Percentiles rank a stretch among this genome's conserved stretches.
These are phyloP conservation scores for Globisporangium radiosum DNA, from an alignment of 352 stramenopile species.

Conservation along the genomic window DNA sequence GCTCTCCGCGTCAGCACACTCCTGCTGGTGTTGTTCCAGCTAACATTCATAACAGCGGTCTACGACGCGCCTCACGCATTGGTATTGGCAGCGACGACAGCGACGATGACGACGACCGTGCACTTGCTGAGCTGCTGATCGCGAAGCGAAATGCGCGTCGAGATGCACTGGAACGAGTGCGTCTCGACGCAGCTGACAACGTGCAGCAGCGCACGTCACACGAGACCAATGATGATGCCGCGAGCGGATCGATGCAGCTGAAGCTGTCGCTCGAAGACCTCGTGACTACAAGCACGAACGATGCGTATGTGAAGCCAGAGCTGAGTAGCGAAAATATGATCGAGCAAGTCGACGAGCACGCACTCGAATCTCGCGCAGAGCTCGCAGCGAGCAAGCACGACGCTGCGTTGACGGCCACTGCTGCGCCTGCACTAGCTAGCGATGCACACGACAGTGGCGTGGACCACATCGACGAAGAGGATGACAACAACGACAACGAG, in stretches of 20 bases:
- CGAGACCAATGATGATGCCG: not conserved
- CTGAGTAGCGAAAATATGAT: not conserved
- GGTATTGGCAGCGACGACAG: not conserved
- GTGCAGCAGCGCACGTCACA: not conserved
- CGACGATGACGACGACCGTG: not conserved
- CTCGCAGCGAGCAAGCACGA: not conserved
- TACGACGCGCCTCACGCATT: not conserved
- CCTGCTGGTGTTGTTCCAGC: too few relatives aligned
- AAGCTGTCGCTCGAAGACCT: constrained; percentile 2
- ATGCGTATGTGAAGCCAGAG: not conserved
- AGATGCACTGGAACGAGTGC: not conserved
- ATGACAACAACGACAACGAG: not conserved
- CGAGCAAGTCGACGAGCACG: not conserved
- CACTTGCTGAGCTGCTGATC: constrained; percentile 5
- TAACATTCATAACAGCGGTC: not conserved
- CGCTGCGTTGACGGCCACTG: not conserved
- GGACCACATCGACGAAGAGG: not conserved
- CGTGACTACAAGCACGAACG: not conserved
- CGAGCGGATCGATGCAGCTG: not conserved
- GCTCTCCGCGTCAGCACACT: too few relatives aligned
- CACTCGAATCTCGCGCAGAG: too few relatives aligned
- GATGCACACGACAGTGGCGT: not conserved
- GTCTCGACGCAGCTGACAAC: not conserved
- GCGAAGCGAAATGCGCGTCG: constrained; percentile 11
- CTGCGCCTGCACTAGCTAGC: not conserved